Base-by-base conservation (phyloP, 768 basidiomycete genomes). In the Hygrophoropsis aurantiaca region DNA sequence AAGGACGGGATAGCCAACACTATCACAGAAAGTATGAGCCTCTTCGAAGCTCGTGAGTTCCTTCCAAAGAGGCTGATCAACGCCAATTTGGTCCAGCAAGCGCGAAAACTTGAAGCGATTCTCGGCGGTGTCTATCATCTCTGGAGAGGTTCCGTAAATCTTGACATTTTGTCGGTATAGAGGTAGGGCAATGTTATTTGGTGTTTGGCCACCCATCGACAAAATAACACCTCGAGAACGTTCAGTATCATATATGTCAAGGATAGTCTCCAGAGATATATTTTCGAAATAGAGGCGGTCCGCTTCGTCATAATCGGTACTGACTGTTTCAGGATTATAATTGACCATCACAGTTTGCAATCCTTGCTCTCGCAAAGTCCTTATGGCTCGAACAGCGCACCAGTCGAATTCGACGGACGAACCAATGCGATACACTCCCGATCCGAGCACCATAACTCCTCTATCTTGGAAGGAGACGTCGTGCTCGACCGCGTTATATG, bases 321-420 rank as follows among this genome's bases (percentile, higher is more conserved):
- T 93, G 66, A 99, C 97, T 1, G 97, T 99, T 73, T 98, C 95
- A 11, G 95, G 97, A 68, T 99, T 98, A 71, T 98, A 98, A 73
- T 99, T 98, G 73, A 98, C 89, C 95, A 98, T 99, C 67, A 98
- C 83, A 4, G 95, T 98, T 52, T 90, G 91, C 40, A 93, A 72
- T 15, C 94, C 94, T 59, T 90, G 85, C n/a, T 95, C 90, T 54
- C 94, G 91, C 23, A 99, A 77, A 0, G 97, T 98, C 56, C 95
- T 77, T 63, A 98, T 98, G 25, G 94, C 93, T 40, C 94, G 87
- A 44, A 99, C 95, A 13, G 95, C 97, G 67, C 95, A 98, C 95
- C 95, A 99, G 65, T 98, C 95, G 70, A 99, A 98, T 72, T 99
- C 95, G 67, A 99, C 95, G 4, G 94, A 97, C 2, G 95, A 98